Conservation (phyloP, 345 rosid genomes). For the Capsella bursapastoris region DNA sequence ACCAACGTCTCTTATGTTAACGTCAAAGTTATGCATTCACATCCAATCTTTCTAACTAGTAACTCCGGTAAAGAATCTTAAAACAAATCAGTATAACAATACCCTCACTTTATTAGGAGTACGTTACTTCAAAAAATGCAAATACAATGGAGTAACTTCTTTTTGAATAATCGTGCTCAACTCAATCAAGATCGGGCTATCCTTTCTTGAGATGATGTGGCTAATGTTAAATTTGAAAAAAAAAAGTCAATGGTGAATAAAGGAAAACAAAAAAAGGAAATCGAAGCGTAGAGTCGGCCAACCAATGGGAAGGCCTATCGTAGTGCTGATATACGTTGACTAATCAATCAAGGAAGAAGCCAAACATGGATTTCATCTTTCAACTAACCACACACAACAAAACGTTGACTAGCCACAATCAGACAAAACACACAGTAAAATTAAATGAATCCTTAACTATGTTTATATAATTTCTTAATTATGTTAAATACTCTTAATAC, state of each 20-base stretch:
- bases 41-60: no score
- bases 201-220: not conserved
- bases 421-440: not conserved
- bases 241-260: not conserved
- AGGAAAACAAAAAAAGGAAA: not conserved
- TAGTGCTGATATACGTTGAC: conserved; percentile 27
- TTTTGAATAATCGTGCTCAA: conserved; percentile 7
- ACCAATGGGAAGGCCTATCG: conserved; percentile 1
- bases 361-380: not conserved
- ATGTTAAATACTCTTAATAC: no score
- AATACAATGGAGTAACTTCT: no score
- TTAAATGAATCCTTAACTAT: no score
- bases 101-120: no score
- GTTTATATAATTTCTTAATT: no score
- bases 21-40: no score
- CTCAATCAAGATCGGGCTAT: not conserved
- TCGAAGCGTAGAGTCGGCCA: conserved; percentile 1
- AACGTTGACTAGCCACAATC: conserved; percentile 9
- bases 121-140: no score
- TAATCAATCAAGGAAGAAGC: not conserved
- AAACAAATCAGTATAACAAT: no score
- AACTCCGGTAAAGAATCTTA: no score
- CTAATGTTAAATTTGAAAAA: not conserved
- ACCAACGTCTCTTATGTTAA: no score
- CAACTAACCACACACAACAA: conserved; percentile 4